Evolutionary conservation across 2,329 filamentous ascomycete genomes (phyloP), one percentile per base, ranked within the genome.

Genomic region (Rhytidhysteron rufulum): DNA sequence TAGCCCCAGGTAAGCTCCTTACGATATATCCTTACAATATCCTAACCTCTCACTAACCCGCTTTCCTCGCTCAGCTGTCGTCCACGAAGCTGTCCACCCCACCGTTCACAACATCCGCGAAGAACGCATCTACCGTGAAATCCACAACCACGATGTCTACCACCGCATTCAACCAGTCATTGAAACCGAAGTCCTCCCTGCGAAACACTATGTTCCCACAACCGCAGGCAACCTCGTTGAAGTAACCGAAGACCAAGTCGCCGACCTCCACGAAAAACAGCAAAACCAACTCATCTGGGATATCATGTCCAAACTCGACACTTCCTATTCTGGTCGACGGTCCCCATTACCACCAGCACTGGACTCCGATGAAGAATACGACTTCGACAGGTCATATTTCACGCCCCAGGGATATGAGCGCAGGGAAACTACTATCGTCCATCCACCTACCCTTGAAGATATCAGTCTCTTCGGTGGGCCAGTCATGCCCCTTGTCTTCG

Each of bases 101-200:
- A 53, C 67, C 11, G 52, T 65, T 9, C 73, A 74, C 43, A 63
- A 77, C 35, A 63, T 77, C 32, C 52, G 67, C 13, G 62, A 75
- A 47, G 67, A 77, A 48, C 49, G 53, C 17, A 71, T 78, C 37
- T 71, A 68, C 5, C 71, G 74, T 27, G 75, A 79, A 43, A 75
- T 77, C 24, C 76, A 79, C 57, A 71, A 70, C 24, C 67, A 79
- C 52, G 69, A 78, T 45, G 56, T 74, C 25, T 72, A 70, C 47
- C 74, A 78, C 43, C 70, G 71, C 19, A 63, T 75, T 19, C 69
- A 74, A n/a, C 76, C 76, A 3, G 66, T 79, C 17, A 64, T 72
- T 20, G 72, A 79, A 38, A 69, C 73, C 10, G 70, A 79, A 50
- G 66, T 78, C 8, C 63, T 78, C 1, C 74, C 76, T 2, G 60